Evolutionary conservation across 176 grass and related monocot species (phyloP).

Genomic region (Zea mays): DNA sequence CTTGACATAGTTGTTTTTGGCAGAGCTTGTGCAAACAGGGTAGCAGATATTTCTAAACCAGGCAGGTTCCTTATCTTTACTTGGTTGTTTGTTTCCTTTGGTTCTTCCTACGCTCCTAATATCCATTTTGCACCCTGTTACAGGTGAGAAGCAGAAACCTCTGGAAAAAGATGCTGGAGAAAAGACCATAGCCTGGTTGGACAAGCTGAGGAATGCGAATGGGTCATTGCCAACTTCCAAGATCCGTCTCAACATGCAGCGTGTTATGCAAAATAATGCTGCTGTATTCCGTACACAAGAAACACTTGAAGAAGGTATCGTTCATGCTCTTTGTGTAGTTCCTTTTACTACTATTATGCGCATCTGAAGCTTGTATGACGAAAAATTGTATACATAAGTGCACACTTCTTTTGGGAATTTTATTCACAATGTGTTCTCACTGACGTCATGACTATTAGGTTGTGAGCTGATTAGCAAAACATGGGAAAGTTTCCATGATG

Average conservation of each 20-base stretch:
- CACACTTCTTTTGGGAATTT: not conserved
- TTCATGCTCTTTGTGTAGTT: not conserved
- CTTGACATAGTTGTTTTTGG: constrained; percentile 89
- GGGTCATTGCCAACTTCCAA: constrained; percentile 71
- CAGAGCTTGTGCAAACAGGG: constrained; percentile 79
- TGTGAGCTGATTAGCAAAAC: constrained; percentile 67
- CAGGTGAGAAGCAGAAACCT: constrained; percentile 71
- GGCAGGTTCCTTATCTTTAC: constrained; percentile 37
- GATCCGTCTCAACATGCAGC: constrained; percentile 79
- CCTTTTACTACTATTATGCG: not conserved
- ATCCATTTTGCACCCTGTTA: constrained; percentile 18
- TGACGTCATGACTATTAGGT: constrained; percentile 43
- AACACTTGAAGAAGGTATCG: constrained; percentile 75
- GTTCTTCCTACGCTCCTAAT: constrained; percentile 15
- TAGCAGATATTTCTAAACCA: constrained; percentile 68
- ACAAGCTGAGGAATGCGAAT: constrained; percentile 68
- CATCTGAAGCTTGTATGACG: not conserved
- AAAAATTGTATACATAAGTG: not conserved
- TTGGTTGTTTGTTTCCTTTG: not conserved
- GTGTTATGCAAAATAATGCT: constrained; percentile 83
- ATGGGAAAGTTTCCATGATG: constrained; percentile 64
- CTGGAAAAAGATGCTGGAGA: constrained; percentile 59
- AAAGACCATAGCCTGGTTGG: constrained; percentile 75
- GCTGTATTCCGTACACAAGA: constrained; percentile 86
- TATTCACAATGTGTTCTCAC: constrained; percentile 21